These are phyloP conservation scores for Elongisporangium anandrum DNA, from an alignment of 352 stramenopile species.

Conservation along the genomic window DNA sequence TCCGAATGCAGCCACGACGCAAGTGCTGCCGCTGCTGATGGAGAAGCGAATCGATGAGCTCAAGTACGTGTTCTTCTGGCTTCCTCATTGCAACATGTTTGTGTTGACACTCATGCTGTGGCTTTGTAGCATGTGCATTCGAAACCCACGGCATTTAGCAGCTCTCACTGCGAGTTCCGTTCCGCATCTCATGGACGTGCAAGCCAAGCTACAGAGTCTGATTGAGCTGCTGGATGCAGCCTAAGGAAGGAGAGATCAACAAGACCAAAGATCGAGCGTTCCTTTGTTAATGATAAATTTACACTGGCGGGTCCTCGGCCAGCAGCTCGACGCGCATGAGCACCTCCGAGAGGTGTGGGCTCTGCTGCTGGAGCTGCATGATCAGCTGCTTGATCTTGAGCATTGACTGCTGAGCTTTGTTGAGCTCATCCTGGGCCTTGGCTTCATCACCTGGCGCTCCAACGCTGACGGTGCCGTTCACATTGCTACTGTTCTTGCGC, in stretches of 20 bases:
- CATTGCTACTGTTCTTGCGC: slow-evolving; percentile 24
- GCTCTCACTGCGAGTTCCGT: slow-evolving; percentile 15
- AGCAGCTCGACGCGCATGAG: slow-evolving; percentile 77
- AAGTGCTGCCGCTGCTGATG: slow-evolving; percentile 21
- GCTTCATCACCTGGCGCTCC: slow-evolving; percentile 31
- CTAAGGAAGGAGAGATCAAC: slow-evolving; percentile 5
- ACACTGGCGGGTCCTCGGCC: slow-evolving; percentile 53
- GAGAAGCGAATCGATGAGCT: slow-evolving; percentile 36
- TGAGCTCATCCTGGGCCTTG: slow-evolving; percentile 47
- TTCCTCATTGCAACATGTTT: no score
- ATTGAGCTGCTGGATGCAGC: slow-evolving; percentile 15
- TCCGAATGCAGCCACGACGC: background rate
- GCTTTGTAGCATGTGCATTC: slow-evolving; percentile 42
- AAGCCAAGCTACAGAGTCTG: slow-evolving; percentile 23
- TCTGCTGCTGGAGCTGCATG: slow-evolving; percentile 47
- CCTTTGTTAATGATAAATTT: background rate
- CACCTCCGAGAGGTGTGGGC: slow-evolving; percentile 80
- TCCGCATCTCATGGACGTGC: slow-evolving; percentile 24
- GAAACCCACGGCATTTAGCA: slow-evolving; percentile 20
- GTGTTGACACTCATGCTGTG: background rate
- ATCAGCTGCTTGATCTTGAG: slow-evolving; percentile 64
- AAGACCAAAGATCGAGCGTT: background rate
- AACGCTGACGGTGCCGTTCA: background rate
- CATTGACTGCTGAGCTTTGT: slow-evolving; percentile 39
- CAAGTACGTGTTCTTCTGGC: slow-evolving; percentile 34